Evolutionary conservation across 2,329 filamentous ascomycete genomes (phyloP).

Genomic region (Trichoderma citrinoviride): DNA sequence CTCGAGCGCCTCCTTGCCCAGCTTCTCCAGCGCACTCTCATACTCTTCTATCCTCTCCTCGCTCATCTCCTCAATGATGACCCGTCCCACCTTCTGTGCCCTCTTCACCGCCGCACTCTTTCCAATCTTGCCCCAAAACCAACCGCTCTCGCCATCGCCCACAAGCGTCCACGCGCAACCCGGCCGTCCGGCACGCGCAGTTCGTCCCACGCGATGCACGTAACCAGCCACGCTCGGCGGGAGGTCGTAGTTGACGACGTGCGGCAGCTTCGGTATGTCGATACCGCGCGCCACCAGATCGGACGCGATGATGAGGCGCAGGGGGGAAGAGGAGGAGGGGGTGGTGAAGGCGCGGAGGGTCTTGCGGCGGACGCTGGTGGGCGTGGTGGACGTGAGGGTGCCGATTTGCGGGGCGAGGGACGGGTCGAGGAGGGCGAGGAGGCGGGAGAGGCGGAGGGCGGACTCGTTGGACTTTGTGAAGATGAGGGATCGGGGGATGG

Average conservation of each 20-base stretch:
- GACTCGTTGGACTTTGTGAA: slow-evolving; percentile 91
- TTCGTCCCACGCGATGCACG: slow-evolving; percentile 88
- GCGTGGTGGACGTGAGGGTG: slow-evolving; percentile 74
- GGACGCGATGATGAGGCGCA: slow-evolving; percentile 80
- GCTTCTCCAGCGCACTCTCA: slow-evolving; percentile 56
- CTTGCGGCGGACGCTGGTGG: slow-evolving; percentile 67
- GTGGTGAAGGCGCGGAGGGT: slow-evolving; percentile 66
- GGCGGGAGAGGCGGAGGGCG: slow-evolving; percentile 78
- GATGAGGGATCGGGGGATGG: slow-evolving; percentile 59
- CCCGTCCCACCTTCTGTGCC: slow-evolving; percentile 46
- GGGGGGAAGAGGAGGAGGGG: slow-evolving; percentile 62
- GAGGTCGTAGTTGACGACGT: slow-evolving; percentile 93
- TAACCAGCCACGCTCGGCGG: slow-evolving; percentile 79
- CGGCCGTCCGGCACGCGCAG: slow-evolving; percentile 72
- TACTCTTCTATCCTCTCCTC: slow-evolving; percentile 49
- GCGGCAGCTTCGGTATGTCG: slow-evolving; percentile 73
- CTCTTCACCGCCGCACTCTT: slow-evolving; percentile 51
- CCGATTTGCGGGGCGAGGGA: slow-evolving; percentile 56
- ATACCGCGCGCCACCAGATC: slow-evolving; percentile 92
- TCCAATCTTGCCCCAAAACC: slow-evolving; percentile 87
- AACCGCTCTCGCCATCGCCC: slow-evolving; percentile 75
- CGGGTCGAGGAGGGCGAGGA: slow-evolving; percentile 67
- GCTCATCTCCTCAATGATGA: slow-evolving; percentile 47
- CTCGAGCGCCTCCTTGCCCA: slow-evolving; percentile 58
- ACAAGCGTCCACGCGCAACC: slow-evolving; percentile 87